Percentiles rank a stretch among this genome's conserved stretches.
These are phyloP conservation scores for Globisporangium spinosum DNA, from an alignment of 352 stramenopile species.

Conservation along the genomic window DNA sequence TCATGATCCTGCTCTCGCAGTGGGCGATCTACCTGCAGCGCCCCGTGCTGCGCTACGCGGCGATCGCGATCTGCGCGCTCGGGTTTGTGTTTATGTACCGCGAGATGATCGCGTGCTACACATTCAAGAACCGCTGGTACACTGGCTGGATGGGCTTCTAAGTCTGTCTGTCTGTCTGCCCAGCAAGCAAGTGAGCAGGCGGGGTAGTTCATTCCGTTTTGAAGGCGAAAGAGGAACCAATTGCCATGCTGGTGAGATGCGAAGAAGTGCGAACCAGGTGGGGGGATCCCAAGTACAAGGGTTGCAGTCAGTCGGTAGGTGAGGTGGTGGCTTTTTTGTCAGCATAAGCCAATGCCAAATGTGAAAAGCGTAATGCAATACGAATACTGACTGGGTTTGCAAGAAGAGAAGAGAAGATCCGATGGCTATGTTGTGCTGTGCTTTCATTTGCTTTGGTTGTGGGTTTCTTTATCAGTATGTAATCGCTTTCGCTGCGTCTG, in stretches of 20 bases:
- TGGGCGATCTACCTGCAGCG: conserved; percentile 76
- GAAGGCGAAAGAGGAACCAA: not conserved
- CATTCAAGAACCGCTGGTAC: conserved; percentile 89
- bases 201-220: not conserved
- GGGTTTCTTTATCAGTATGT: not conserved
- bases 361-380: not conserved
- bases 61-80: conserved; percentile 52
- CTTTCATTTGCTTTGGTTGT: not conserved
- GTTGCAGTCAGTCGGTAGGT: not conserved
- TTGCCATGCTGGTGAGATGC: not conserved
- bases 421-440: not conserved
- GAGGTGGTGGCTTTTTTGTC: not conserved
- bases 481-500: not conserved
- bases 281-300: not conserved
- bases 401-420: not conserved
- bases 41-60: conserved; percentile 44
- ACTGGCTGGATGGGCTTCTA: conserved; percentile 83
- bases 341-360: not conserved
- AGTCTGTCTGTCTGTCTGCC: not conserved
- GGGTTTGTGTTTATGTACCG: conserved; percentile 84
- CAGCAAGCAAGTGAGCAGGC: not conserved
- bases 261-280: not conserved
- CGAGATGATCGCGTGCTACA: conserved; percentile 82
- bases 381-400: not conserved
- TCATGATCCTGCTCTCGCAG: conserved; percentile 79